A percentile compares a stretch with the other conserved stretches of the same genome.
These are phyloP conservation scores for Ambrosiella xylebori DNA, from an alignment of 2,329 filamentous ascomycete species.

Conservation along the genomic window DNA sequence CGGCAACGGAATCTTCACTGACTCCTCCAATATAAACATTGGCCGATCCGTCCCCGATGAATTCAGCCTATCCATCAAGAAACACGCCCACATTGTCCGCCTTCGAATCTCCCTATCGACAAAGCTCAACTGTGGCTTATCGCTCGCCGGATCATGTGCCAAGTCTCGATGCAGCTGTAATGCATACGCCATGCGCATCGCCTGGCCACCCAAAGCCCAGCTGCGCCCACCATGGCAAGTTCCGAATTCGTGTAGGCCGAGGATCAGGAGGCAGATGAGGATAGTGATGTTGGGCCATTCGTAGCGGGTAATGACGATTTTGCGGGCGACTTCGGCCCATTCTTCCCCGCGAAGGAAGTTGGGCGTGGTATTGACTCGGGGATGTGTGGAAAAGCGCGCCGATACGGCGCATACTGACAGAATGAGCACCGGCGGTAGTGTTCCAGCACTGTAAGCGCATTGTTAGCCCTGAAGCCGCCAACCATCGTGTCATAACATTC, in stretches of 20 bases:
- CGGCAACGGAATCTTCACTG: constrained; percentile 74
- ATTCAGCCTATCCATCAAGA: constrained; percentile 94
- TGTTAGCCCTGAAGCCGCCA: constrained; percentile 8
- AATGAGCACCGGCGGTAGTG: constrained; percentile 74
- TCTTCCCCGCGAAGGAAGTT: constrained; percentile 75
- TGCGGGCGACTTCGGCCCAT: constrained; percentile 75
- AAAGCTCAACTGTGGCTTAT: constrained; percentile 49
- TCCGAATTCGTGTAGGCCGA: constrained; percentile 88
- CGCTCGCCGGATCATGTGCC: constrained; percentile 52
- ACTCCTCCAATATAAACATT: constrained; percentile 78
- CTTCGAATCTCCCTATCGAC: constrained; percentile 85
- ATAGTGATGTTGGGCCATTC: constrained; percentile 96
- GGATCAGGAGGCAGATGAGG: constrained; percentile 70
- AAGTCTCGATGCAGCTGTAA: constrained; percentile 85
- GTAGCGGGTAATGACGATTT: constrained; percentile 73
- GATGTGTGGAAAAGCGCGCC: constrained; percentile 86
- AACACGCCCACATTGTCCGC: constrained; percentile 95
- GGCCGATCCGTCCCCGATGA: constrained; percentile 88
- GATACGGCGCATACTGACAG: constrained; percentile 90
- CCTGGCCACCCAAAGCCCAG: constrained; percentile 90
- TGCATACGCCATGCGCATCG: constrained; percentile 92
- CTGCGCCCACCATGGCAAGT: constrained; percentile 91
- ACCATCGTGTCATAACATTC: not conserved
- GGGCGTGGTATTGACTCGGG: constrained; percentile 55
- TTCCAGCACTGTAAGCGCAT: constrained; percentile 40